phyloP scores from a whole-genome alignment of 2,329 filamentous ascomycete genomes.

The Fusarium zealandicum region DNA sequence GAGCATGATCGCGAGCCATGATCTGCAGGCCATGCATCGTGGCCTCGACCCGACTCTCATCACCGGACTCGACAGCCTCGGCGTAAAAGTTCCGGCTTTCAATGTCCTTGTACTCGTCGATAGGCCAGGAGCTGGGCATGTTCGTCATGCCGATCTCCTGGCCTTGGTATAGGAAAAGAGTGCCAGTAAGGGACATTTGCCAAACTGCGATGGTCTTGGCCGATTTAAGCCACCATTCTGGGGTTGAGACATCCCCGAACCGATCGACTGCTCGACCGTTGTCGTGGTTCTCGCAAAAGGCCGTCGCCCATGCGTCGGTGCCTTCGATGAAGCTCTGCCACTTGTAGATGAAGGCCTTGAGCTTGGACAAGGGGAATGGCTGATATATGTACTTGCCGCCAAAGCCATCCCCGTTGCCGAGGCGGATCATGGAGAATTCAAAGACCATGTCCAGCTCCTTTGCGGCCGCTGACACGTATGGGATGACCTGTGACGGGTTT shows the following conservation, averaged over 20 bases:
- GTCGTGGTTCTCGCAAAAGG: constrained; percentile 71
- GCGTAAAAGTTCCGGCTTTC: constrained; percentile 61
- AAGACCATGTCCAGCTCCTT: constrained; percentile 69
- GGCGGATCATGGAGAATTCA: constrained; percentile 63
- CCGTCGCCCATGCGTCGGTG: constrained; percentile 64
- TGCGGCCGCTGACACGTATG: constrained; percentile 61
- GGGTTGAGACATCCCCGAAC: constrained; percentile 56
- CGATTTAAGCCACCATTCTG: constrained; percentile 52
- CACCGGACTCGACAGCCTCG: constrained; percentile 49
- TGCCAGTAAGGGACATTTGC: constrained; percentile 59
- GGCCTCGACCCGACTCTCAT: constrained; percentile 48
- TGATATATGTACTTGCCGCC: constrained; percentile 59
- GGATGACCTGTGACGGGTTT: constrained; percentile 57
- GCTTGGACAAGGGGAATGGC: constrained; percentile 52
- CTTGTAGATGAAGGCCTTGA: constrained; percentile 54
- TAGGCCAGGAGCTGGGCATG: constrained; percentile 57
- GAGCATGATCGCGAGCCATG: constrained; percentile 68
- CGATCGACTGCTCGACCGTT: constrained; percentile 64
- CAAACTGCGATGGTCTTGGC: constrained; percentile 62
- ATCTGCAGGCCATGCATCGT: constrained; percentile 62
- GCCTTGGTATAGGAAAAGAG: constrained; percentile 65
- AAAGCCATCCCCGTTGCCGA: constrained; percentile 57
- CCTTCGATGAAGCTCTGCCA: constrained; percentile 60
- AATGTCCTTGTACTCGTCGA: constrained; percentile 63
- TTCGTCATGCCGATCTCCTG: constrained; percentile 70